Evolutionary conservation across 2,329 filamentous ascomycete genomes (phyloP).

Genomic region (Ophiostoma australiae): DNA sequence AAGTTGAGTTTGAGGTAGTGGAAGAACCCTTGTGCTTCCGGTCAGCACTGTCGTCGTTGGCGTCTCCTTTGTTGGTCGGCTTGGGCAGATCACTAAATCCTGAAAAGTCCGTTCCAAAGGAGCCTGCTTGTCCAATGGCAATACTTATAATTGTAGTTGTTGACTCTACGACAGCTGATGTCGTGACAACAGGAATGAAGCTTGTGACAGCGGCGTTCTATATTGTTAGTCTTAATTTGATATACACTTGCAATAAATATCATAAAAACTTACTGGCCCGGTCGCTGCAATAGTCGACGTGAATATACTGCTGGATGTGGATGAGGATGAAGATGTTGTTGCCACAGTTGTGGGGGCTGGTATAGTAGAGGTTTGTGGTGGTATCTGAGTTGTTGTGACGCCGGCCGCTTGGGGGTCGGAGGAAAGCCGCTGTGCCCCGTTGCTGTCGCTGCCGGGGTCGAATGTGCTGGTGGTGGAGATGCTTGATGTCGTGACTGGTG

Average conservation of each 20-base stretch:
- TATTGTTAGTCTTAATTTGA: neutral
- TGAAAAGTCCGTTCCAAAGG: constrained; percentile 15
- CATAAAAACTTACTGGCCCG: neutral
- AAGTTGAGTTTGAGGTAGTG: neutral
- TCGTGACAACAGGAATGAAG: constrained; percentile 20
- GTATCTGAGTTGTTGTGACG: neutral
- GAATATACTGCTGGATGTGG: neutral
- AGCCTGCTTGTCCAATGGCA: neutral
- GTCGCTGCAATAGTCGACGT: neutral
- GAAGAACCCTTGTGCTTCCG: neutral
- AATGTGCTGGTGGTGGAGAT: constrained; percentile 19
- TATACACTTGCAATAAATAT: neutral
- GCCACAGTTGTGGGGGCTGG: neutral
- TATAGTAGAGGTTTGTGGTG: constrained; percentile 3
- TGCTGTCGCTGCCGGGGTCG: constrained; percentile 20
- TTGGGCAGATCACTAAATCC: constrained; percentile 6
- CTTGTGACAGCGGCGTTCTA: constrained; percentile 20
- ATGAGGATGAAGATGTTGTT: neutral
- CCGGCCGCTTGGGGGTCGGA: neutral
- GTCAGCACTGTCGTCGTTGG: neutral
- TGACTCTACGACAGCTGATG: constrained; percentile 3
- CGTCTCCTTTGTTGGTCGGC: constrained; percentile 11
- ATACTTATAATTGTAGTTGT: constrained; percentile 8
- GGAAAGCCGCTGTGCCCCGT: constrained; percentile 16
- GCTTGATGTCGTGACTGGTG: constrained; percentile 12